Evolutionary conservation across 352 stramenopile genomes (phyloP), one percentile per base, ranked within the genome.

Genomic region (Phytopythium delawarense): DNA sequence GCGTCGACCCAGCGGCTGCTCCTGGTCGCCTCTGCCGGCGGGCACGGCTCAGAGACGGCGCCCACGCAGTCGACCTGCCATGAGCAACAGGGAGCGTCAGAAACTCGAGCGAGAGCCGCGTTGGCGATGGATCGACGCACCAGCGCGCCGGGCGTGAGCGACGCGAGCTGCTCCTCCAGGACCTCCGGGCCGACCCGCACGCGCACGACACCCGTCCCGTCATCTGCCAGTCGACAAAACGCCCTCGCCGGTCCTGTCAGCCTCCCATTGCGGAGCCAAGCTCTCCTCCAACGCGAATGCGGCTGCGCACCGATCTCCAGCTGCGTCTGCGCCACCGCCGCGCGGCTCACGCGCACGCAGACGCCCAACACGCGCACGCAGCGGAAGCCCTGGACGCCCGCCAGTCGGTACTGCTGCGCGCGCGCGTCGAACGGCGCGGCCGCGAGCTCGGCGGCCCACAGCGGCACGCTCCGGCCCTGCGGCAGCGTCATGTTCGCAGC

Each of bases 61-160:
- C 75, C 75, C 5, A 80, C 35, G 28, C 75, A 81, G 50, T 81
- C 73, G 13, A 84, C 59, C 75, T 84, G 15, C 25, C 65, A 16
- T 16, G 25, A 28, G 1, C 1, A 28, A 3, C 25, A 28, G 1
- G 25, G 25, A 1, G 2, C 25, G 25, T 28, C 25, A 28, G 25
- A 2, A 28, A 28, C 25, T 28, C 25, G 25, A 28, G 25, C 25
- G 25, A 28, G 25, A 28, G 25, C 25, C 25, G 25, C 25, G 25
- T 3, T 28, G 25, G 25, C 25, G 25, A 2, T 2, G 25, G 25
- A 28, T 28, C 25, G 25, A 28, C 61, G 30, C 58, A 84, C 75
- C 66, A 84, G 57, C 57, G 65, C 64, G 4, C 75, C 75, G 13
- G 60, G 50, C 7, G 57, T 28, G 34, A 84, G 46, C 45, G 72